phyloP scores from a whole-genome alignment of 345 rosid genomes.

The Carallia pectinifolia region DNA sequence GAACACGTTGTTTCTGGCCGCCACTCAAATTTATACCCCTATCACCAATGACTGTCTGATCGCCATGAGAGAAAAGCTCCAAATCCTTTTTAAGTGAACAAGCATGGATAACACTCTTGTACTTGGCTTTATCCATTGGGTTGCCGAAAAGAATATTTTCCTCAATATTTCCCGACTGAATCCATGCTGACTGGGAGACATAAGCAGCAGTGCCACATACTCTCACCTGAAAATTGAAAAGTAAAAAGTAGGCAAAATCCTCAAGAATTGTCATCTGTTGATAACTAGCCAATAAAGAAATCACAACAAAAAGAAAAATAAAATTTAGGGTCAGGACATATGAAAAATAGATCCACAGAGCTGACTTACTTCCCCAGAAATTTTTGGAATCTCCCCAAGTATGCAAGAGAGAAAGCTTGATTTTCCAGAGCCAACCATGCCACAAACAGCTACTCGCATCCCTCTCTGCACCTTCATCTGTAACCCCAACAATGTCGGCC shows the following conservation, averaged over 20 bases:
- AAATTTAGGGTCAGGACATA: conserved; percentile 13
- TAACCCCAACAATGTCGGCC: conserved; percentile 72
- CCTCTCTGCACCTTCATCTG: conserved; percentile 81
- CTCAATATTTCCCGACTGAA: conserved; percentile 98
- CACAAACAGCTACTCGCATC: conserved; percentile 99
- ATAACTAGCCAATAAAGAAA: conserved; percentile 5
- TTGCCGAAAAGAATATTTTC: conserved; percentile 98
- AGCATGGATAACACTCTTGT: conserved; percentile 88
- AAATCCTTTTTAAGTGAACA: conserved; percentile 93
- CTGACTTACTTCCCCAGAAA: conserved; percentile 90
- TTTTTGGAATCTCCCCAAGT: conserved; percentile 97
- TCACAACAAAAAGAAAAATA: conserved; percentile 7
- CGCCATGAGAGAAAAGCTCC: conserved; percentile 97
- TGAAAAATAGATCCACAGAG: conserved; percentile 17
- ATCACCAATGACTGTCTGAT: conserved; percentile 98
- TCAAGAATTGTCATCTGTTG: conserved; percentile 11
- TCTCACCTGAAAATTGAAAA: conserved; percentile 62
- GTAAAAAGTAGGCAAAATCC: conserved; percentile 13
- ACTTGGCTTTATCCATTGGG: conserved; percentile 87
- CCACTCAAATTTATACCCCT: conserved; percentile 99
- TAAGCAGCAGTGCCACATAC: conserved; percentile 93
- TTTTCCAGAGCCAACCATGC: conserved; percentile 96
- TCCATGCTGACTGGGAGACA: conserved; percentile 99
- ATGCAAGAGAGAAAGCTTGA: conserved; percentile 98
- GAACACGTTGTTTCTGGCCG: conserved; percentile 98